A percentile compares a stretch with the other conserved stretches of the same genome.
phyloP scores from a whole-genome alignment of 116 monocot genomes.

The Iris pallida region DNA sequence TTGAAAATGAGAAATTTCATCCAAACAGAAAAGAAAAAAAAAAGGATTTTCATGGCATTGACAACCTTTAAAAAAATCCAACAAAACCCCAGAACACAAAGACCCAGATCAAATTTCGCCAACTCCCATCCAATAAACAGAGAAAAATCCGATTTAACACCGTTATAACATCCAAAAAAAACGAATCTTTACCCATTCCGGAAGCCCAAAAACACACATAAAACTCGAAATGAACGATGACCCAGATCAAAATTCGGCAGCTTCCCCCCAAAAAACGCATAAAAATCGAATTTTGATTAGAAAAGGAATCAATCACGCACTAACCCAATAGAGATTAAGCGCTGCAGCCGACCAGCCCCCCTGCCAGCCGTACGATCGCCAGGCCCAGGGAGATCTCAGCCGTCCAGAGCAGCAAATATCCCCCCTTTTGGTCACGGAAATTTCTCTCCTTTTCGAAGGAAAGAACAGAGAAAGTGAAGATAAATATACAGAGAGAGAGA shows the following conservation, averaged over 20 bases:
- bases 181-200: no score
- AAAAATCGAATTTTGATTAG: conserved; percentile 6
- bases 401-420: not conserved
- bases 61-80: not conserved
- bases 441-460: conserved; percentile 4
- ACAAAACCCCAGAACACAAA: not conserved
- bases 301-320: not conserved
- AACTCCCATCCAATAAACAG: not conserved
- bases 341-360: not conserved
- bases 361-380: conserved; percentile 5
- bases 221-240: no score
- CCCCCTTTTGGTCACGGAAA: not conserved
- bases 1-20: not conserved
- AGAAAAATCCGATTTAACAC: not conserved
- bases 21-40: not conserved
- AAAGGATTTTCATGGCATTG: not conserved
- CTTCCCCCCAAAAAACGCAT: no score
- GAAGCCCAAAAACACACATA: not conserved
- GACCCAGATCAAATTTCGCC: not conserved
- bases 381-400: not conserved
- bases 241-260: no score
- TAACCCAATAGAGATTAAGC: conserved; percentile 3
- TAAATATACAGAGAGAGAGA: conserved; percentile 3
- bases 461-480: conserved; percentile 1
- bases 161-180: not conserved